These are phyloP conservation scores for Mollisiaceae sp. DNA, from an alignment of 2,329 filamentous ascomycete species.

Conservation along the genomic window DNA sequence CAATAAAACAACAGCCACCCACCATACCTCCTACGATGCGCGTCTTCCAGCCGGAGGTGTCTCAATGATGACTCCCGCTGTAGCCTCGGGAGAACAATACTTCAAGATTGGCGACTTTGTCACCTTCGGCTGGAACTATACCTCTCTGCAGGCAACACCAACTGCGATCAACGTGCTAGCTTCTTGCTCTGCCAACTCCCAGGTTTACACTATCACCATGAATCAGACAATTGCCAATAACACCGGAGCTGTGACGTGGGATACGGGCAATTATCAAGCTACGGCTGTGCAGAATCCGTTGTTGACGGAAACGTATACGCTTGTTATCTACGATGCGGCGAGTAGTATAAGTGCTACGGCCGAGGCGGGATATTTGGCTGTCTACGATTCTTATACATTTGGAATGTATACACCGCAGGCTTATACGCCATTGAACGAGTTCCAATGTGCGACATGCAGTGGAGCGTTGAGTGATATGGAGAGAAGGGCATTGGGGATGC, in stretches of 20 bases:
- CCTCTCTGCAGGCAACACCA: constrained; percentile 60
- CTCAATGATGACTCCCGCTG: constrained; percentile 57
- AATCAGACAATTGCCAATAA: constrained; percentile 64
- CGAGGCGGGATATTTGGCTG: constrained; percentile 60
- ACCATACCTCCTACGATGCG: constrained; percentile 47
- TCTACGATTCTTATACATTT: constrained; percentile 57
- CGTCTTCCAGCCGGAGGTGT: constrained; percentile 56
- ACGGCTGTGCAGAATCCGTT: constrained; percentile 51
- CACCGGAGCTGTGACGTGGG: constrained; percentile 60
- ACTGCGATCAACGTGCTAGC: constrained; percentile 65
- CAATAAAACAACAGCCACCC: constrained; percentile 22
- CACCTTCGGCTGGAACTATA: constrained; percentile 71
- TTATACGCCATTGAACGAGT: constrained; percentile 58
- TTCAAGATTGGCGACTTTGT: constrained; percentile 65
- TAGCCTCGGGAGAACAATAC: constrained; percentile 52
- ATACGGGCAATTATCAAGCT: constrained; percentile 57
- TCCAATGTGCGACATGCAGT: constrained; percentile 63
- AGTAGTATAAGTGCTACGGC: constrained; percentile 54
- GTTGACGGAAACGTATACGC: constrained; percentile 61
- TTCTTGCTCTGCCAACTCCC: constrained; percentile 56
- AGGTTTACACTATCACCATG: constrained; percentile 64
- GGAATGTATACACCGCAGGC: constrained; percentile 60
- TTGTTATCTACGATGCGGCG: constrained; percentile 66
- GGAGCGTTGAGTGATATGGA: constrained; percentile 55
- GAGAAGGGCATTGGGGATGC: constrained; percentile 54